These are phyloP conservation scores for Aquilaria sinensis DNA, from an alignment of 345 rosid species.

Conservation along the genomic window DNA sequence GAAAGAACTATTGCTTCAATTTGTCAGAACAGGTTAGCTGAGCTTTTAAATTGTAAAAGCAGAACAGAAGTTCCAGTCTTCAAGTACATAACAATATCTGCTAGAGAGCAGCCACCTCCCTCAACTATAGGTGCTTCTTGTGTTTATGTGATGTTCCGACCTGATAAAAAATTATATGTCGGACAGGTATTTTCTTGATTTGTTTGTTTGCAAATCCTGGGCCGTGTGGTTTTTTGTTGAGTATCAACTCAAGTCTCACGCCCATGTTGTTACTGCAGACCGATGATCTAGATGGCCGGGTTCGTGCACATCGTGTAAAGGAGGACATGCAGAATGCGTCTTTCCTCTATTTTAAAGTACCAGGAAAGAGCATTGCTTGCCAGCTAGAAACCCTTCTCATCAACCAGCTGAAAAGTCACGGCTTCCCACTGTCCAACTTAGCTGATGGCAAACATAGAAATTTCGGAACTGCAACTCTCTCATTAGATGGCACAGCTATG, in stretches of 20 bases:
- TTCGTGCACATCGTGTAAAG: conserved; percentile 59
- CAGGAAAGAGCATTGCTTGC: conserved; percentile 92
- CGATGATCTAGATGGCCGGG: conserved; percentile 87
- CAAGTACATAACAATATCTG: conserved; percentile 49
- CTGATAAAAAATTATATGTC: conserved; percentile 68
- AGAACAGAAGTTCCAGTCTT: conserved; percentile 25
- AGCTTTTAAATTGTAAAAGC: conserved; percentile 34
- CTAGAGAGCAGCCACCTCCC: conserved; percentile 90
- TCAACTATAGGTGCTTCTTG: conserved; percentile 82
- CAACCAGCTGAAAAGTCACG: conserved; percentile 65
- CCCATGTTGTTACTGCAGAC: conserved; percentile 39
- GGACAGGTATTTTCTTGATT: conserved; percentile 57
- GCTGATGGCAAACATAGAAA: conserved; percentile 95
- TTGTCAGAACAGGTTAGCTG: conserved; percentile 49
- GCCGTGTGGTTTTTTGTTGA: no score
- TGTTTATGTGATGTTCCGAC: conserved; percentile 79
- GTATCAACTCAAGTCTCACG: neutral
- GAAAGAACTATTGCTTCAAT: conserved; percentile 37
- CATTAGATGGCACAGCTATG: conserved; percentile 18
- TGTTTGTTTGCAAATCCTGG: neutral
- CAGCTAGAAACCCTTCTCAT: conserved; percentile 90
- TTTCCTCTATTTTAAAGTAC: conserved; percentile 67
- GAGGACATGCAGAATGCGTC: conserved; percentile 65
- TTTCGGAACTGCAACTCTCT: conserved; percentile 49
- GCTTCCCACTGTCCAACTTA: conserved; percentile 56